These are phyloP conservation scores for Tetrahymena malaccensis DNA, from an alignment of 73 alveolate species.

Conservation along the genomic window DNA sequence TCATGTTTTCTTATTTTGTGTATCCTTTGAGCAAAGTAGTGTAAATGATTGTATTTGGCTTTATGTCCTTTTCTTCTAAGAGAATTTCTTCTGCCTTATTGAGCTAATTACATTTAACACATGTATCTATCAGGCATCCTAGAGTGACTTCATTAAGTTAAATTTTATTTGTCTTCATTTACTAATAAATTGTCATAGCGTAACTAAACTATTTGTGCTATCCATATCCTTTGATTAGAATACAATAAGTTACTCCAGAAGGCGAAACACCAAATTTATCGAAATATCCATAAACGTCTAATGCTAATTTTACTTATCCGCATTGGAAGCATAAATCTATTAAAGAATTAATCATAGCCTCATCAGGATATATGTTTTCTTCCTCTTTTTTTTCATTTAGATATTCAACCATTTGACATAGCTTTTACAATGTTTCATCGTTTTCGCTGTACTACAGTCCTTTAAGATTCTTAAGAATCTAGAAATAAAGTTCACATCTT, in stretches of 20 bases:
- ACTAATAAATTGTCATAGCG: constrained; percentile 39
- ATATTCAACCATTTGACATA: background rate
- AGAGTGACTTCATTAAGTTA: constrained; percentile 83
- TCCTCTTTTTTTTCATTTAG: constrained; percentile 49
- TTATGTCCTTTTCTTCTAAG: background rate
- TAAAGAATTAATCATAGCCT: constrained; percentile 73
- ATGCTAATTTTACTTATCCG: constrained; percentile 67
- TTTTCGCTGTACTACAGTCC: background rate
- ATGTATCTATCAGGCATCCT: constrained; percentile 78
- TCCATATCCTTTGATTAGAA: constrained; percentile 79
- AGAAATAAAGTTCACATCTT: background rate
- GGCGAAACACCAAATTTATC: constrained; percentile 59
- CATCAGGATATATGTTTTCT: constrained; percentile 61
- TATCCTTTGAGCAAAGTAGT: background rate
- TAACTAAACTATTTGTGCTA: constrained; percentile 22
- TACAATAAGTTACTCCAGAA: constrained; percentile 76
- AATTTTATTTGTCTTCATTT: constrained; percentile 49
- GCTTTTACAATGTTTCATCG: background rate
- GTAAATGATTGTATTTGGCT: background rate
- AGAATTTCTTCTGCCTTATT: background rate
- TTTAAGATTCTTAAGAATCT: background rate
- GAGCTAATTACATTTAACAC: constrained; percentile 57
- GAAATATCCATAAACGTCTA: constrained; percentile 70
- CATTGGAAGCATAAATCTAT: constrained; percentile 87
- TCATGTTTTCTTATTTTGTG: background rate